These are phyloP conservation scores for Tetraselmis chui DNA, from an alignment of 139 green algal genomes.

Conservation along the genomic window DNA sequence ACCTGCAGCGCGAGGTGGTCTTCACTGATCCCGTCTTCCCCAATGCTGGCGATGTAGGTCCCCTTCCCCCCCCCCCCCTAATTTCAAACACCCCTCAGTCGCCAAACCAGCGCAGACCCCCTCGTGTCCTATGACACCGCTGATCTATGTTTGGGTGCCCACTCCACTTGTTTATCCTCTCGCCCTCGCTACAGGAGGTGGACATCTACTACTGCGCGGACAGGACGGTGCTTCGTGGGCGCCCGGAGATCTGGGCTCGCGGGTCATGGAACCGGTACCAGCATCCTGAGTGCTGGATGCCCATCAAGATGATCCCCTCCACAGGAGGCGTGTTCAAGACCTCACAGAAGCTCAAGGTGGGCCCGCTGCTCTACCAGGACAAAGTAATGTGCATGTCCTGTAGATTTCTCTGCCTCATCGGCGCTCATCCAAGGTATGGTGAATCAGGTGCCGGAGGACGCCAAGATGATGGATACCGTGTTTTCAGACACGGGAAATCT, in stretches of 20 bases:
- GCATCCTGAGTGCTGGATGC: constrained; percentile 37
- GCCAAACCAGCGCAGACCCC: constrained; percentile 19
- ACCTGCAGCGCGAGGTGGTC: constrained; percentile 45
- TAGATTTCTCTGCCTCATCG: no score
- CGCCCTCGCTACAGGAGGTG: constrained; percentile 23
- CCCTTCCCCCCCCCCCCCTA: constrained; percentile 2
- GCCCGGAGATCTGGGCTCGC: constrained; percentile 69
- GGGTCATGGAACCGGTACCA: constrained; percentile 73
- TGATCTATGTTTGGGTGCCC: constrained; percentile 4
- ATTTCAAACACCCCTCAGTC: constrained; percentile 12
- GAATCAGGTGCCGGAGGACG: constrained; percentile 70
- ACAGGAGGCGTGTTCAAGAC: no score
- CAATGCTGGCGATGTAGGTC: constrained; percentile 36
- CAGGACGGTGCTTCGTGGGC: constrained; percentile 67
- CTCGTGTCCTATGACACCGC: background rate
- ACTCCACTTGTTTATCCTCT: constrained; percentile 3
- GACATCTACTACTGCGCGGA: constrained; percentile 93
- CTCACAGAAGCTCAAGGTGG: no score
- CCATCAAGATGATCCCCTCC: constrained; percentile 45
- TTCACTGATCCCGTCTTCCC: constrained; percentile 56
- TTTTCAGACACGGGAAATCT: constrained; percentile 70
- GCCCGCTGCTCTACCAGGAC: no score
- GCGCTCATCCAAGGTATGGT: no score
- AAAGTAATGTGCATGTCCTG: no score
- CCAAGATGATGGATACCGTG: constrained; percentile 79